A percentile compares a stretch with the other conserved stretches of the same genome.
Conservation (phyloP, 2,329 filamentous ascomycete genomes). For the Exophiala sp. region DNA sequence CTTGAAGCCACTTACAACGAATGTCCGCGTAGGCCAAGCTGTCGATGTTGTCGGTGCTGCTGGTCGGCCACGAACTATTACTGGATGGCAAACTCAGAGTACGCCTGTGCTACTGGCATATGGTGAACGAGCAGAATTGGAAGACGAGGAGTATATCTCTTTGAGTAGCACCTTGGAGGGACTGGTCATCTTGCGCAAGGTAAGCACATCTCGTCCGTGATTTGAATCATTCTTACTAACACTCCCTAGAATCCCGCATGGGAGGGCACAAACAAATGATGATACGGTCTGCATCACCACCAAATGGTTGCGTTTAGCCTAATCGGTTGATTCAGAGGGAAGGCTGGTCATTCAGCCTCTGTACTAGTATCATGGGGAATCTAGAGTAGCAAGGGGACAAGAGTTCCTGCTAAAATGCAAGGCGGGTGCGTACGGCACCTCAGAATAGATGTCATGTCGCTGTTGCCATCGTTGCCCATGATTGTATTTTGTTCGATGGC, state of each 20-base stretch:
- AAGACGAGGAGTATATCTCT: constrained; percentile 95
- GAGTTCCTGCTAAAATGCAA: neutral
- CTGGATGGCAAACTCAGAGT: constrained; percentile 98
- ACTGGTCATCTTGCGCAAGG: constrained; percentile 94
- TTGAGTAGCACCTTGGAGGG: constrained; percentile 89
- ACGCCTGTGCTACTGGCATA: constrained; percentile 95
- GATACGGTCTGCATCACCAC: too few relatives aligned
- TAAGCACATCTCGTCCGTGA: constrained; percentile 45
- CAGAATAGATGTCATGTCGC: neutral
- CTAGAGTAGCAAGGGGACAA: neutral
- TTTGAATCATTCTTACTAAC: constrained; percentile 27
- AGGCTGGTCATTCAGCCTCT: neutral
- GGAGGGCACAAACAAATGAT: constrained; percentile 38
- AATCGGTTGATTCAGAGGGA: neutral
- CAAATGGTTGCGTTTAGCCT: neutral
- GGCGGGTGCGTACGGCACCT: constrained; percentile 1
- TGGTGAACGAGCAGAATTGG: constrained; percentile 91
- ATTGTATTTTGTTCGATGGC: too few relatives aligned
- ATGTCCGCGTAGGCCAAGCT: constrained; percentile 94
- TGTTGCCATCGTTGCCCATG: too few relatives aligned
- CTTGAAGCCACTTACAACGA: constrained; percentile 87
- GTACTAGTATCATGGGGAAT: constrained; percentile 10
- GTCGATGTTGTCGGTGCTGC: constrained; percentile 98
- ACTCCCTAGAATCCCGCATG: constrained; percentile 44
- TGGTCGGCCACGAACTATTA: constrained; percentile 96